phyloP scores from a whole-genome alignment of 2,329 filamentous ascomycete genomes.

The Macrophomina tecta region DNA sequence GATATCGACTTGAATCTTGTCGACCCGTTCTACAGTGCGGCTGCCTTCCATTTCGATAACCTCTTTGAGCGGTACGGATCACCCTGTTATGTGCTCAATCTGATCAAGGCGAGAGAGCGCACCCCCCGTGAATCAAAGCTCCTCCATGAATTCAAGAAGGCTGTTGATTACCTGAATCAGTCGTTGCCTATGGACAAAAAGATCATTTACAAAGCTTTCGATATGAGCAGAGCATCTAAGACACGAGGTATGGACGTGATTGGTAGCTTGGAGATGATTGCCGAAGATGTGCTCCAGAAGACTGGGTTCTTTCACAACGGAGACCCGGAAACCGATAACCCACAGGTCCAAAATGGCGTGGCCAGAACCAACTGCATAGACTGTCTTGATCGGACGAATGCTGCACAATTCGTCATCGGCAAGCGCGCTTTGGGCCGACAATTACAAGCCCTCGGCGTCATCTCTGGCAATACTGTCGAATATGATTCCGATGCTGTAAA shows the following conservation, averaged over 20 bases:
- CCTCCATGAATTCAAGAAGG: slow-evolving; percentile 82
- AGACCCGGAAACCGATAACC: slow-evolving; percentile 67
- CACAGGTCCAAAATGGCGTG: slow-evolving; percentile 85
- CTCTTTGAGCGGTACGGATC: slow-evolving; percentile 92
- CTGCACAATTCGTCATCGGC: slow-evolving; percentile 95
- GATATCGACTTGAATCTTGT: slow-evolving; percentile 95
- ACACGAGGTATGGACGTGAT: slow-evolving; percentile 92
- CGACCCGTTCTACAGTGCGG: slow-evolving; percentile 93
- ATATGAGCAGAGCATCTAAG: slow-evolving; percentile 97
- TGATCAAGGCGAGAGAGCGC: slow-evolving; percentile 85
- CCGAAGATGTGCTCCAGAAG: slow-evolving; percentile 80
- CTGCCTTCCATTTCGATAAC: slow-evolving; percentile 93
- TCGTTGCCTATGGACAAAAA: slow-evolving; percentile 83
- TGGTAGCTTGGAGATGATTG: slow-evolving; percentile 85
- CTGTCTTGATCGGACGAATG: slow-evolving; percentile 95
- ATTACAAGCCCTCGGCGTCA: slow-evolving; percentile 86
- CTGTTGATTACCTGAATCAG: slow-evolving; percentile 91
- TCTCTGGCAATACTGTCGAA: slow-evolving; percentile 77
- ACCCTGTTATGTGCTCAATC: slow-evolving; percentile 87
- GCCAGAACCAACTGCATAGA: slow-evolving; percentile 98
- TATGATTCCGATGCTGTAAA: slow-evolving; percentile 97
- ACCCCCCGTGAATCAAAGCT: slow-evolving; percentile 91
- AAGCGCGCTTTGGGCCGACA: slow-evolving; percentile 93
- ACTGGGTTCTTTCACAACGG: slow-evolving; percentile 98
- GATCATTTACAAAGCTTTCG: slow-evolving; percentile 94